Percentiles rank a stretch among this genome's conserved stretches.
phyloP scores from a whole-genome alignment of 2,329 filamentous ascomycete species.

The Fusarium coicis region DNA sequence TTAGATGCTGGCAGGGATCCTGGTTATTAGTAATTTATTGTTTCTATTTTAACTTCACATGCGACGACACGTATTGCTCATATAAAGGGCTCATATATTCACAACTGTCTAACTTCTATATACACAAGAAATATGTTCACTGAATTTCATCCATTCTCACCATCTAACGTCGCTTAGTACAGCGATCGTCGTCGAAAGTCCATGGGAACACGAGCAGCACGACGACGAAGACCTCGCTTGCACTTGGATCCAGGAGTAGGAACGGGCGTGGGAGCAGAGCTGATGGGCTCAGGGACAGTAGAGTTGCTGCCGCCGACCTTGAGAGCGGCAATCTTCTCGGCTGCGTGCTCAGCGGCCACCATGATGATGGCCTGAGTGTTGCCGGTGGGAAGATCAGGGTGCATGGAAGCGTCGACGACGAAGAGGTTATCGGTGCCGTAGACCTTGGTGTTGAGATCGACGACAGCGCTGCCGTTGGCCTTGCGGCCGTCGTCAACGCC shows the following conservation, averaged over 20 bases:
- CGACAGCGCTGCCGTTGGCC: constrained; percentile 61
- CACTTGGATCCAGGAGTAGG: constrained; percentile 8
- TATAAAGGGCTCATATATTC: constrained; percentile 16
- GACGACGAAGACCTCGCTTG: constrained; percentile 11
- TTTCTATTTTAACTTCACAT: background rate
- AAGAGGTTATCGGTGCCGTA: constrained; percentile 71
- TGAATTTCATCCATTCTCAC: background rate
- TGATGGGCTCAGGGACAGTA: constrained; percentile 13
- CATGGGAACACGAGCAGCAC: constrained; percentile 11
- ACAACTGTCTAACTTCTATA: constrained; percentile 3
- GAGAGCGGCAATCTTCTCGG: constrained; percentile 39
- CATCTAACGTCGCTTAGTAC: background rate
- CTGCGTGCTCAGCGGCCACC: constrained; percentile 43
- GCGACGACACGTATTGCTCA: accelerated
- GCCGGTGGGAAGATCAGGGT: constrained; percentile 57
- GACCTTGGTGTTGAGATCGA: constrained; percentile 66
- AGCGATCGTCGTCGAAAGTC: constrained; percentile 27
- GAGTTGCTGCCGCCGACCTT: constrained; percentile 26
- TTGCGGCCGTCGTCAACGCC: constrained; percentile 61
- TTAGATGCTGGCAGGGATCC: background rate
- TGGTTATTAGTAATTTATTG: background rate
- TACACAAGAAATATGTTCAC: constrained; percentile 17
- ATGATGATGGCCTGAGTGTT: constrained; percentile 46
- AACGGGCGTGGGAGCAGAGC: constrained; percentile 15
- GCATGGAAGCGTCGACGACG: constrained; percentile 70